Evolutionary conservation across 306 rosid species (phyloP), one percentile per base, ranked within the genome.

Genomic region (Trifolium fragiferum): DNA sequence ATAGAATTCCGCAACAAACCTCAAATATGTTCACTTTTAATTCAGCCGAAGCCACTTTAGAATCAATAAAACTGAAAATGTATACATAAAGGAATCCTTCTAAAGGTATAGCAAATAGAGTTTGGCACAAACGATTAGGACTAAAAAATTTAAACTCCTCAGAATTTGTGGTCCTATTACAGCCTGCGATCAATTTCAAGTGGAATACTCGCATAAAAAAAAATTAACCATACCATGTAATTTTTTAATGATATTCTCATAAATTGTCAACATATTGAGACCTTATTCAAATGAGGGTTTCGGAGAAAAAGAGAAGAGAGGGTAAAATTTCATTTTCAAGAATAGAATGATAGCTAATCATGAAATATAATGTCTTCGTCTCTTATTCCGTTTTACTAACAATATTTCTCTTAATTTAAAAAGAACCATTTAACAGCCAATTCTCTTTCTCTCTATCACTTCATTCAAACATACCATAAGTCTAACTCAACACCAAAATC

Each of bases 121-220:
- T 47, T 27, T 14, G 10, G 57, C 2, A 46, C 59, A 81, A 43
- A 61, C 18, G 2, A 21, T 74, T 67, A 74, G 19, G 5, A 43
- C 44, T 9, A 61, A 46, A 38, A 62, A 46, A 46, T 10, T n/a
- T 27, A 32, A 73, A 63, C 25, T 43, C 66, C 41, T 50, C 32
- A 68, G 74, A 37, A 55, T 66, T 57, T 12, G 7, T 49, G 30
- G 74, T 53, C 44, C 60, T 62, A 77, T 16, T 50, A 79, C 33
- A 77, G 64, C 55, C 44, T 61, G 50, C n/a, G 73, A 66, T 46
- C 71, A 33, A 71, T 69, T 64, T 44, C 63, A 59, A 65, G 59
- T 18, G 50, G 9, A 43, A 37, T 32, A 69, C 69, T 62, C 11
- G 23, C 41, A 40, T 9, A 40, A 41, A 41, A 49, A 41, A 40